phyloP scores from a whole-genome alignment of 2,329 filamentous ascomycete genomes.

The Boeremia lycopersici region DNA sequence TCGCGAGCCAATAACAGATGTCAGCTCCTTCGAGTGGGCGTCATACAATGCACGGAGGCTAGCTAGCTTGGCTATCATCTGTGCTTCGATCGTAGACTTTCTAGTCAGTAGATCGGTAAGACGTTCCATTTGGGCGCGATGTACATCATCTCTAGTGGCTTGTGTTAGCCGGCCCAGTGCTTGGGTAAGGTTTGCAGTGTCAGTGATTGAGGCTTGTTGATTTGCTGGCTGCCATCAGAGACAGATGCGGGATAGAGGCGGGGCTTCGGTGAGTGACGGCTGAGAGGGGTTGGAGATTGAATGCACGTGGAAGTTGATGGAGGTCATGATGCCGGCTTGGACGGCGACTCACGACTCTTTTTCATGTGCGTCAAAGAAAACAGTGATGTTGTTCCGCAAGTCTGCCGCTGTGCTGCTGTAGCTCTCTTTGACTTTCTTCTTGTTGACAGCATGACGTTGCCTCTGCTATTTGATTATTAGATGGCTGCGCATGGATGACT shows the following conservation, averaged over 20 bases:
- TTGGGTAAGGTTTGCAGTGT: neutral
- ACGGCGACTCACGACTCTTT: constrained; percentile 33
- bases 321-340: no score
- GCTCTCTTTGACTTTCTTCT: constrained; percentile 24
- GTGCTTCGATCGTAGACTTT: constrained; percentile 34
- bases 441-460: constrained; percentile 30
- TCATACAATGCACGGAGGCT: constrained; percentile 26
- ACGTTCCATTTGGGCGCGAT: constrained; percentile 31
- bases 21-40: constrained; percentile 30
- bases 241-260: neutral
- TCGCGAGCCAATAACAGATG: constrained; percentile 24
- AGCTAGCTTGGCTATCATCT: constrained; percentile 27
- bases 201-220: neutral
- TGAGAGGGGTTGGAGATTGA: neutral
- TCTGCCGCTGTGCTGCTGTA: constrained; percentile 22
- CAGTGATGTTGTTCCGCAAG: constrained; percentile 26
- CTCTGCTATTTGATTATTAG: constrained; percentile 28
- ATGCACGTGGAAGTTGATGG: neutral
- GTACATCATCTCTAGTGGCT: constrained; percentile 25
- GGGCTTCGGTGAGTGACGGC: no score
- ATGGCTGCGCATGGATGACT: neutral
- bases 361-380: constrained; percentile 34
- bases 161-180: neutral
- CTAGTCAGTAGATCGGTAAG: constrained; percentile 30
- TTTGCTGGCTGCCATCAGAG: no score